phyloP scores from a whole-genome alignment of 2,329 filamentous ascomycete genomes.

The Cryoendolithus antarcticus region DNA sequence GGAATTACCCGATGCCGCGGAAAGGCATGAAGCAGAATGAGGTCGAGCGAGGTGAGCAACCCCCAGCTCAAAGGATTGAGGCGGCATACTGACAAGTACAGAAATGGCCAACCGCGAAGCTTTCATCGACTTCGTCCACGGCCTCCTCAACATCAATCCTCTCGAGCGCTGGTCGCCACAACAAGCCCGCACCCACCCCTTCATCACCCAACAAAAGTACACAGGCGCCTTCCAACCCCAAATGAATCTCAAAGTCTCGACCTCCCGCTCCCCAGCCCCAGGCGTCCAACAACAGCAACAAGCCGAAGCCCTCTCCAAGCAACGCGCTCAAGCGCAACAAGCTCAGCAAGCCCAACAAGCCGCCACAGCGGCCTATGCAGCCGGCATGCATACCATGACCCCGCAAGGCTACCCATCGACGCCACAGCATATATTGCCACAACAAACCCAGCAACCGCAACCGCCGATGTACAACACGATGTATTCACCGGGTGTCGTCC shows the following conservation, averaged over 20 bases:
- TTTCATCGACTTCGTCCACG: conserved; percentile 96
- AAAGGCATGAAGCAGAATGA: conserved; percentile 99
- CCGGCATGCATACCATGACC: conserved; percentile 17
- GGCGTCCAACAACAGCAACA: conserved; percentile 94
- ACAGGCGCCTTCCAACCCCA: conserved; percentile 92
- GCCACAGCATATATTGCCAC: conserved; percentile 21
- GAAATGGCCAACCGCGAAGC: conserved; percentile 98
- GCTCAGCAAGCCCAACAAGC: conserved; percentile 31
- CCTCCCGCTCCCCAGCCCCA: conserved; percentile 77
- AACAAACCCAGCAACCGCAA: conserved; percentile 11
- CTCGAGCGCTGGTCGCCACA: conserved; percentile 95
- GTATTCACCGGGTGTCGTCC: conserved; percentile 56
- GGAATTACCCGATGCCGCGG: conserved; percentile 92
- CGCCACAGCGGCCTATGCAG: conserved; percentile 21
- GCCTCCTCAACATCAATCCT: conserved; percentile 85
- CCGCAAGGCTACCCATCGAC: conserved; percentile 25
- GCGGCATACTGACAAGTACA: conserved; percentile 26
- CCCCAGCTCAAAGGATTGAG: not conserved
- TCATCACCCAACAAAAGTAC: conserved; percentile 97
- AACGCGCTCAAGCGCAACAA: conserved; percentile 52
- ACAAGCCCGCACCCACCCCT: conserved; percentile 92
- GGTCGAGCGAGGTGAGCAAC: conserved; percentile 72
- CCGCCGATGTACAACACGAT: conserved; percentile 60
- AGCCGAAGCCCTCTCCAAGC: conserved; percentile 86
- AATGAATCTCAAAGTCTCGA: conserved; percentile 79